These are phyloP conservation scores for Ceriops zippeliana DNA, from an alignment of 345 rosid genomes.

Conservation along the genomic window DNA sequence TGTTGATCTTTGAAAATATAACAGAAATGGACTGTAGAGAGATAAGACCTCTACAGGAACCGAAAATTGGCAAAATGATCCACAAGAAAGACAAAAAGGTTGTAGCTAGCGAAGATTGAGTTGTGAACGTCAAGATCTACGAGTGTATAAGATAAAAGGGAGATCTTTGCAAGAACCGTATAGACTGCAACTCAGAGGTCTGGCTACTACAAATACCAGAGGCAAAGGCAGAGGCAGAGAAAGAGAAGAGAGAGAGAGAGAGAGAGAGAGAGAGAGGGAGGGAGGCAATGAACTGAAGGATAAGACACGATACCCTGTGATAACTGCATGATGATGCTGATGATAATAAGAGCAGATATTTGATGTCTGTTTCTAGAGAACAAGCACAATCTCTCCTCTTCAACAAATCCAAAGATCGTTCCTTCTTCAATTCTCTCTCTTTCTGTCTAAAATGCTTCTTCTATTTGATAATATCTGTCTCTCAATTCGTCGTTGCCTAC, in stretches of 20 bases:
- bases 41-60: not conserved
- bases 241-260: not conserved
- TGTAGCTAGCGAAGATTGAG: not conserved
- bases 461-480: not conserved
- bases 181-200: not conserved
- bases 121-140: slow-evolving; percentile 12
- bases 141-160: not conserved
- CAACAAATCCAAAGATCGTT: slow-evolving; percentile 6
- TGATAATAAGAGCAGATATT: not conserved
- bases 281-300: not conserved
- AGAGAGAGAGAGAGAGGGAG: not conserved
- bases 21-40: not conserved
- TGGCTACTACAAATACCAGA: not conserved
- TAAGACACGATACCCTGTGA: slow-evolving; percentile 12
- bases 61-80: not conserved
- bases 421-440: not conserved
- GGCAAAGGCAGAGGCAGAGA: not conserved
- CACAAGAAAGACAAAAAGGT: not conserved
- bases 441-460: not conserved
- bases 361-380: not conserved
- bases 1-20: not conserved
- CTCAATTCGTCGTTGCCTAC: not conserved
- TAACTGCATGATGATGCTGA: slow-evolving; percentile 19
- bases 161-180: not conserved
- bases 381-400: not conserved